These are phyloP conservation scores for Penicillium waksmanii DNA, from an alignment of 495 filamentous ascomycete species.

Conservation along the genomic window DNA sequence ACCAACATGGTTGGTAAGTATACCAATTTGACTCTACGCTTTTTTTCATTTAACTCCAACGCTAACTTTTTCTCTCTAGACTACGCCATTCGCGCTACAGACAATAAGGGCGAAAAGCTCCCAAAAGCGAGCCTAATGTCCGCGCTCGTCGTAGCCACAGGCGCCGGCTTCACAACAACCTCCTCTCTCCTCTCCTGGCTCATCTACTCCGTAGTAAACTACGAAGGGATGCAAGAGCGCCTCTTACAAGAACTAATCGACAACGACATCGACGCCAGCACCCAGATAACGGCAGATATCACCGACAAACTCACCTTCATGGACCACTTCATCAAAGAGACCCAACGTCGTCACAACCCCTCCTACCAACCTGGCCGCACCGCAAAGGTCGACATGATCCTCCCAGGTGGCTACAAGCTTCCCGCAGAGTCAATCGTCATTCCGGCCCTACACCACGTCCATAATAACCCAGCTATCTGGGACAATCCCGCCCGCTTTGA, in stretches of 20 bases:
- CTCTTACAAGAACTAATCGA: constrained; percentile 58
- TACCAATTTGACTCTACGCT: not conserved
- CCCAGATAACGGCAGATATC: constrained; percentile 30
- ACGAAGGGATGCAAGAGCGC: constrained; percentile 53
- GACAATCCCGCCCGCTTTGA: constrained; percentile 54
- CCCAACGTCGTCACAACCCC: constrained; percentile 57
- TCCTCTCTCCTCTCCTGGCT: constrained; percentile 48
- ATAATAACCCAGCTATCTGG: constrained; percentile 55
- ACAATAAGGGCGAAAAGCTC: constrained; percentile 54
- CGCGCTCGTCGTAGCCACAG: constrained; percentile 32
- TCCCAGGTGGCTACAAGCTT: constrained; percentile 58
- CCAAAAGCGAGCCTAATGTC: constrained; percentile 37
- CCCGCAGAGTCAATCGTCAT: constrained; percentile 50
- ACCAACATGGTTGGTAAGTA: constrained; percentile 40
- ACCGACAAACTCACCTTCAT: constrained; percentile 44
- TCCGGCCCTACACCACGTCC: constrained; percentile 50
- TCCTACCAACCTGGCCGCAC: constrained; percentile 58
- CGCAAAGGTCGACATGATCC: constrained; percentile 49
- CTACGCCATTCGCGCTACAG: constrained; percentile 48
- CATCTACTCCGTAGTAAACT: constrained; percentile 51
- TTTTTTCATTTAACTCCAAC: too few relatives aligned
- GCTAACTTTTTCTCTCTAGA: constrained; percentile 25
- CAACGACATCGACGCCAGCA: constrained; percentile 42
- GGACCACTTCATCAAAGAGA: constrained; percentile 60
- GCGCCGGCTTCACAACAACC: constrained; percentile 33